phyloP scores from a whole-genome alignment of 768 basidiomycete species.

The Roridomyces roridus region DNA sequence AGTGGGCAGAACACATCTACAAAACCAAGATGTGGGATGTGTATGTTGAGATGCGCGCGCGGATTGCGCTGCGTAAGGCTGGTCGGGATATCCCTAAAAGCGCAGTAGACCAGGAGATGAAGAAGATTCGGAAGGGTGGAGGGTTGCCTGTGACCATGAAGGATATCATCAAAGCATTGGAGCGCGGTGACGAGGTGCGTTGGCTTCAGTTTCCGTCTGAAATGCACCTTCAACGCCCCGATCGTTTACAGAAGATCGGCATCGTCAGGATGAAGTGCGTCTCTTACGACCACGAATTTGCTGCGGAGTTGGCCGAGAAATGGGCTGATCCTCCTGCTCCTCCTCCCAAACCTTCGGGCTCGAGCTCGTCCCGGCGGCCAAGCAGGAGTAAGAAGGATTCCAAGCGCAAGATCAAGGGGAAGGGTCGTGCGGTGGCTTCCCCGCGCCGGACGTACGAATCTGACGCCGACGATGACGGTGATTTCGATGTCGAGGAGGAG shows the following conservation, averaged over 20 bases:
- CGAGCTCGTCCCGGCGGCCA: no score
- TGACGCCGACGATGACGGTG: no score
- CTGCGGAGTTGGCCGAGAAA: conserved; percentile 1
- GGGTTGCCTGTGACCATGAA: conserved; percentile 10
- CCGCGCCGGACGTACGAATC: no score
- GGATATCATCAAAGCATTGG: conserved; percentile 32
- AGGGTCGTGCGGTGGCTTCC: no score
- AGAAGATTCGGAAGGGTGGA: conserved; percentile 7
- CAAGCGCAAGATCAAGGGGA: no score
- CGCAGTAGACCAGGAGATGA: conserved; percentile 27
- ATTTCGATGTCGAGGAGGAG: no score
- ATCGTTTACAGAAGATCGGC: conserved; percentile 5
- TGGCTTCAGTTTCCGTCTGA: no score
- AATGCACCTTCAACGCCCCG: no score
- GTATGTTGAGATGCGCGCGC: conserved; percentile 32
- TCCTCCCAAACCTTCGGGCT: no score
- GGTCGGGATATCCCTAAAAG: conserved; percentile 20
- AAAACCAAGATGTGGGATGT: conserved; percentile 15
- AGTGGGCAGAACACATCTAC: conserved; percentile 24
- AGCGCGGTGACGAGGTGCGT: conserved; percentile 33
- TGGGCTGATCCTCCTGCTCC: no score
- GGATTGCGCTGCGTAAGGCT: conserved; percentile 32
- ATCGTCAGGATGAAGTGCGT: conserved; percentile 19
- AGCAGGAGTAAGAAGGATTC: no score
- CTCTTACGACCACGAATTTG: conserved; percentile 16